phyloP scores from a whole-genome alignment of 192 early-diverging fungal species.

The Coemansia sp. region DNA sequence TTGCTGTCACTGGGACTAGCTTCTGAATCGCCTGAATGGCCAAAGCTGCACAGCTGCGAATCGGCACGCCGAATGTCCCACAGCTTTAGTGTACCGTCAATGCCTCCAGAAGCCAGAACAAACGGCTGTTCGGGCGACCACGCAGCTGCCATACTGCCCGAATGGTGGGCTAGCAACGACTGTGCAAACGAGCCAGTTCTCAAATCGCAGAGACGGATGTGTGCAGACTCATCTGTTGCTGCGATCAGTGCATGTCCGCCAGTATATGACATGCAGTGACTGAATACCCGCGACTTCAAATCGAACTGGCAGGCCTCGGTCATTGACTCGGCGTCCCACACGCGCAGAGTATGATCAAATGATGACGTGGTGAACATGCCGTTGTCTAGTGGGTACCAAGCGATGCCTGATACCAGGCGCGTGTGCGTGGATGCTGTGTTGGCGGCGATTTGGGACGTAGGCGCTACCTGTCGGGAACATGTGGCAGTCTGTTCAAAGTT shows the following conservation, averaged over 20 bases:
- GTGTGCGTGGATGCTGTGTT: slow-evolving; percentile 57
- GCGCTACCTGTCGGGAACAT: slow-evolving; percentile 19
- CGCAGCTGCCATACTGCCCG: slow-evolving; percentile 58
- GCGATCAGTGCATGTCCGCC: slow-evolving; percentile 77
- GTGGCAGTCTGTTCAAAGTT: background rate
- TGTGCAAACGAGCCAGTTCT: slow-evolving; percentile 38
- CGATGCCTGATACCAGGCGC: slow-evolving; percentile 66
- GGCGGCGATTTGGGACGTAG: slow-evolving; percentile 16
- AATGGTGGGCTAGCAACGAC: slow-evolving; percentile 60
- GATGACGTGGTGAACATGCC: slow-evolving; percentile 83
- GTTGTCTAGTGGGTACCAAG: slow-evolving; percentile 84
- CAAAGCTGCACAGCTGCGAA: slow-evolving; percentile 64
- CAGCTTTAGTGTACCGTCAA: slow-evolving; percentile 67
- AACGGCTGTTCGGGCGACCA: slow-evolving; percentile 81
- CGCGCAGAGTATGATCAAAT: slow-evolving; percentile 72
- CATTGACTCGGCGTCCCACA: slow-evolving; percentile 83
- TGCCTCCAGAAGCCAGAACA: slow-evolving; percentile 75
- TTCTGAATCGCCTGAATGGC: slow-evolving; percentile 22
- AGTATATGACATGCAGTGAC: slow-evolving; percentile 76
- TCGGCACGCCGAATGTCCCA: slow-evolving; percentile 87
- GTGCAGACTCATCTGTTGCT: slow-evolving; percentile 65
- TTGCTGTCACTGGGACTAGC: slow-evolving; percentile 17
- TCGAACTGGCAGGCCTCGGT: slow-evolving; percentile 69
- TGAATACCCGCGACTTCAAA: slow-evolving; percentile 66
- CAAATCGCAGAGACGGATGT: slow-evolving; percentile 81